Conservation (phyloP, 2,329 filamentous ascomycete species). For the Neonectria faginata region DNA sequence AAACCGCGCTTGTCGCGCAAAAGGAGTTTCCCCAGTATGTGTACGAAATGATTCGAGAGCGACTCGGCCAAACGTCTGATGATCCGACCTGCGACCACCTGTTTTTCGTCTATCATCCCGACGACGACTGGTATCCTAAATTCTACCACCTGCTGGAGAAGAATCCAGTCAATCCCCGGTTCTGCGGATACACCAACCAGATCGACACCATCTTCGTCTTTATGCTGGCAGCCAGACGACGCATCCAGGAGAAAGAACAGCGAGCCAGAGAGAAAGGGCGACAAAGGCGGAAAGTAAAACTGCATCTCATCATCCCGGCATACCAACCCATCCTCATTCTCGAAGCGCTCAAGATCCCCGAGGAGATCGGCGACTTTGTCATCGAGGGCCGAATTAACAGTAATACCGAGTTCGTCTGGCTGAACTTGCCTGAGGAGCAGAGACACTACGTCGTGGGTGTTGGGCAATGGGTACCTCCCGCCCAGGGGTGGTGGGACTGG, state of each 20-base stretch:
- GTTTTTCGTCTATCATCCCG: slow-evolving; percentile 57
- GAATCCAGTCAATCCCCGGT: slow-evolving; percentile 47
- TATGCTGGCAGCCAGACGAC: slow-evolving; percentile 51
- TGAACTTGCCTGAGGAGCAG: slow-evolving; percentile 53
- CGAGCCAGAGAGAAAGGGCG: slow-evolving; percentile 41
- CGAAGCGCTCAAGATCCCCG: slow-evolving; percentile 51
- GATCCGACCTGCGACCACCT: slow-evolving; percentile 50
- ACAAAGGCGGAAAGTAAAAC: slow-evolving; percentile 39
- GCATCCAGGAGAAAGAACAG: slow-evolving; percentile 42
- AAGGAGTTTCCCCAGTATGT: slow-evolving; percentile 53
- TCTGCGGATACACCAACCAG: slow-evolving; percentile 56
- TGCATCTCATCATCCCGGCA: slow-evolving; percentile 55
- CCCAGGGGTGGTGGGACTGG: slow-evolving; percentile 44
- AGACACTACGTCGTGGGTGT: slow-evolving; percentile 48
- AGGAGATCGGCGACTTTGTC: slow-evolving; percentile 53
- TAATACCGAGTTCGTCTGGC: slow-evolving; percentile 53
- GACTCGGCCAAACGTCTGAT: slow-evolving; percentile 48
- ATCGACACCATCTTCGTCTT: slow-evolving; percentile 55
- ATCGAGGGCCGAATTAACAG: slow-evolving; percentile 55
- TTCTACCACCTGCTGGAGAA: slow-evolving; percentile 54
- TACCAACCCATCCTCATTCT: slow-evolving; percentile 54
- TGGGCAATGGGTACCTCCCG: slow-evolving; percentile 50
- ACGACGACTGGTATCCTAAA: slow-evolving; percentile 56
- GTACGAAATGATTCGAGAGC: slow-evolving; percentile 52
- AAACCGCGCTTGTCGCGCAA: slow-evolving; percentile 53